Conservation (phyloP, 2,329 filamentous ascomycete species). For the Fusarium sororula region DNA sequence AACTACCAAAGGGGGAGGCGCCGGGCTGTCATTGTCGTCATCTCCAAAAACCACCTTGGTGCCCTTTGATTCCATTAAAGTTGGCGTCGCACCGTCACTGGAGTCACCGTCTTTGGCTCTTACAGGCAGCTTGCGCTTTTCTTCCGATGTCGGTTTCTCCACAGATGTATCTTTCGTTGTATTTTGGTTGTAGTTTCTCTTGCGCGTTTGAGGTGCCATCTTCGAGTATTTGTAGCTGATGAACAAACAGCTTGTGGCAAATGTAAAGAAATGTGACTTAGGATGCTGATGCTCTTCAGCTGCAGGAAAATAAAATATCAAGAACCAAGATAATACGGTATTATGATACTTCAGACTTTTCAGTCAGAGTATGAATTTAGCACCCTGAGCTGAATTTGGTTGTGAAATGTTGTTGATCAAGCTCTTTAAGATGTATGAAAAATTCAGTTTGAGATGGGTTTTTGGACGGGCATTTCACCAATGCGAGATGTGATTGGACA, state of each 20-base stretch:
- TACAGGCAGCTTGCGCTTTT: constrained; percentile 47
- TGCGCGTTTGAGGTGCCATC: constrained; percentile 43
- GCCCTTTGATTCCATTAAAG: constrained; percentile 31
- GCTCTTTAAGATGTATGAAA: constrained; percentile 21
- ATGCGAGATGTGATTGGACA: constrained; percentile 33
- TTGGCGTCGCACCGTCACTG: not conserved
- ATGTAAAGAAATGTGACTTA: not conserved
- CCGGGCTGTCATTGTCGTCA: constrained; percentile 41
- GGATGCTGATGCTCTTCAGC: not conserved
- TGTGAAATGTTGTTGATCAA: constrained; percentile 25
- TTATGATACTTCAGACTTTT: not conserved
- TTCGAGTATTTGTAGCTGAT: constrained; percentile 10
- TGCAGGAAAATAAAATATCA: not conserved
- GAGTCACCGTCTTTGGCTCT: constrained; percentile 46
- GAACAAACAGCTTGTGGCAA: not conserved
- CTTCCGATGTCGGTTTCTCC: constrained; percentile 17
- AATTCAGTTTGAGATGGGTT: constrained; percentile 30
- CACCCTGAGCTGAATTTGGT: not conserved
- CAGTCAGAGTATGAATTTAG: not conserved
- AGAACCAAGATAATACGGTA: no score
- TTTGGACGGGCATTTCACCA: constrained; percentile 24
- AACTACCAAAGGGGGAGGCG: constrained; percentile 3
- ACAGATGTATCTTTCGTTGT: constrained; percentile 9
- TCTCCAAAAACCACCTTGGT: constrained; percentile 49
- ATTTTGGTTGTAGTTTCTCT: constrained; percentile 44